These are phyloP conservation scores for Aspergillus olivimuriae DNA, from an alignment of 495 filamentous ascomycete species.

Conservation along the genomic window DNA sequence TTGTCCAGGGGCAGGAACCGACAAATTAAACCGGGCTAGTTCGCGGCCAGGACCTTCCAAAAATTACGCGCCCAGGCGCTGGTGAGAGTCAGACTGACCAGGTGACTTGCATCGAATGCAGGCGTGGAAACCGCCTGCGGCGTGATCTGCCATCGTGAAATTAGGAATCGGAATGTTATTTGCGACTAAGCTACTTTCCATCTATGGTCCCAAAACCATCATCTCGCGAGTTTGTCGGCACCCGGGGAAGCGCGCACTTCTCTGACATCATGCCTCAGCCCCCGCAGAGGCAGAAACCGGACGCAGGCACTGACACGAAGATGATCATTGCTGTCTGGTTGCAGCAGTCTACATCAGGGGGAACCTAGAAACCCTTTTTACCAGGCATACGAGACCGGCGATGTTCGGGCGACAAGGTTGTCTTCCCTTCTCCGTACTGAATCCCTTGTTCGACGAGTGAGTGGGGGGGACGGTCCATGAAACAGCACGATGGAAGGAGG, in stretches of 20 bases:
- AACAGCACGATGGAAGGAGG: slow-evolving; percentile 1
- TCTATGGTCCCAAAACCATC: neutral
- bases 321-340: too few species aligned
- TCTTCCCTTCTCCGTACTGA: too few species aligned
- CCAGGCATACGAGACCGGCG: too few species aligned
- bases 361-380: too few species aligned
- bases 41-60: neutral
- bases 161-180: neutral
- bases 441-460: slow-evolving; percentile 1
- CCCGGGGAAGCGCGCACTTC: too few species aligned
- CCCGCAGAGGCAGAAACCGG: too few species aligned
- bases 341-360: too few species aligned
- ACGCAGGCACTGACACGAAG: too few species aligned
- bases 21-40: neutral
- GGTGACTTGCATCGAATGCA: slow-evolving; percentile 5
- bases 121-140: neutral
- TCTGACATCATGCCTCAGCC: neutral
- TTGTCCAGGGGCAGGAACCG: neutral
- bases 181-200: neutral
- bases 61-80: neutral
- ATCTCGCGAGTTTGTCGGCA: neutral
- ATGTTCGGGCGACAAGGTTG: too few species aligned
- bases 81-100: neutral
- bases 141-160: neutral
- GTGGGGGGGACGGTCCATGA: slow-evolving; percentile 4